A percentile compares a stretch with the other conserved stretches of the same genome.
These are phyloP conservation scores for Alternaria sp. DNA, from an alignment of 2,329 filamentous ascomycete species.

Conservation along the genomic window DNA sequence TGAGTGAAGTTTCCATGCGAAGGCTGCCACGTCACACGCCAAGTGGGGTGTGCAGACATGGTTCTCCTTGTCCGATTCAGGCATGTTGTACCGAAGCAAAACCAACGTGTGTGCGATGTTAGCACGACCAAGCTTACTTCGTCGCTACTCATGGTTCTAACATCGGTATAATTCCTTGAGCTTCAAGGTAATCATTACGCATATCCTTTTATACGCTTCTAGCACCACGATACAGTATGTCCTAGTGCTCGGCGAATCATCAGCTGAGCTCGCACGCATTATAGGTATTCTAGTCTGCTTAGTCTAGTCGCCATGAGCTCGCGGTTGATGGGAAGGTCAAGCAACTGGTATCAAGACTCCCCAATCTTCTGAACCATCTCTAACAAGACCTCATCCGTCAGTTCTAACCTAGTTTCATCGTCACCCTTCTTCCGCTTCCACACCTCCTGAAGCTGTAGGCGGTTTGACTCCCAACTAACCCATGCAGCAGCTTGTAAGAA, in stretches of 20 bases:
- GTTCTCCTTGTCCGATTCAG: background rate
- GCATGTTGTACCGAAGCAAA: background rate
- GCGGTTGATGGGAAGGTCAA: background rate
- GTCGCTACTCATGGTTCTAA: background rate
- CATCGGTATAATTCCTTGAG: background rate
- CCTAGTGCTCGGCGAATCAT: no score
- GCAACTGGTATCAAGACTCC: background rate
- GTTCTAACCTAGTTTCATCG: background rate
- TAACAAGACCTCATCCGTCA: conserved; percentile 16
- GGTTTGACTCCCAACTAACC: conserved; percentile 76
- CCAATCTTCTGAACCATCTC: conserved; percentile 19
- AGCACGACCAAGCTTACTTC: background rate
- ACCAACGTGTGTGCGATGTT: background rate
- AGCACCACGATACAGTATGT: background rate
- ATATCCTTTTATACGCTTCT: no score
- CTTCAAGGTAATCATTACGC: background rate
- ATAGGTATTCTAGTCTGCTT: background rate
- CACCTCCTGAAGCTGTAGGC: conserved; percentile 26
- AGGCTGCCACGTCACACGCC: conserved; percentile 6
- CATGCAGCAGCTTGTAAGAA: conserved; percentile 80
- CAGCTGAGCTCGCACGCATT: background rate
- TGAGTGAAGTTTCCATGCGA: background rate
- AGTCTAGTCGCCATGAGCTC: no score
- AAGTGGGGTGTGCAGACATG: background rate
- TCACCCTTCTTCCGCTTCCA: background rate